Percentiles rank a stretch among this genome's conserved stretches.
Conservation (phyloP, 257 asterid genomes). For the Nyctanthes arbortristis region DNA sequence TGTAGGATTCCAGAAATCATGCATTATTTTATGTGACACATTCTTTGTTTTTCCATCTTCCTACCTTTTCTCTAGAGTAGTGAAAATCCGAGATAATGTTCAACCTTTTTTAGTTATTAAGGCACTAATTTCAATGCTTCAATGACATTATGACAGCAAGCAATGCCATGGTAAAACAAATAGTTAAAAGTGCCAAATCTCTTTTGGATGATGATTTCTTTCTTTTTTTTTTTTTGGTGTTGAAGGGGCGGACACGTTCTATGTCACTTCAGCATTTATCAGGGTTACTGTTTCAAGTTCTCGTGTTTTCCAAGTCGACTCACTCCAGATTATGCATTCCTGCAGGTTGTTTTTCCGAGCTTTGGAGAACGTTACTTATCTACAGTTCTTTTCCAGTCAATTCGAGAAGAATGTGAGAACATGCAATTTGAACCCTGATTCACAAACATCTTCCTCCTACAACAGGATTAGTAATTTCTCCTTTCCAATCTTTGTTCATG, state of each 20-base stretch:
- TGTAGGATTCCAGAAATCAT: background rate
- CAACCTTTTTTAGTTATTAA: background rate
- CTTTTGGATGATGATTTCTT: no score
- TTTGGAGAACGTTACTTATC: slow-evolving; percentile 93
- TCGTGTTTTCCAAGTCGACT: background rate
- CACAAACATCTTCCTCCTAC: slow-evolving; percentile 17
- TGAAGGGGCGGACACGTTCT: no score
- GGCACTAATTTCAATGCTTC: background rate
- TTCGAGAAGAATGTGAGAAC: slow-evolving; percentile 83
- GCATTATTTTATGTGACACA: background rate
- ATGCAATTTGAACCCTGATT: slow-evolving; percentile 80
- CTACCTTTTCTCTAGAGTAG: background rate
- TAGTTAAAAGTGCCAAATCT: no score
- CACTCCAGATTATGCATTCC: slow-evolving; percentile 3
- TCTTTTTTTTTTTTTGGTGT: no score
- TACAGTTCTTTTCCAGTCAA: slow-evolving; percentile 86
- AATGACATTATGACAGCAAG: no score
- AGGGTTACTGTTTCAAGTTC: background rate
- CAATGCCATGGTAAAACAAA: no score
- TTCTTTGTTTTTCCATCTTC: background rate
- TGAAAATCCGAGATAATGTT: background rate
- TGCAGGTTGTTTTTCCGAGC: slow-evolving; percentile 95
- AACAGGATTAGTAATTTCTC: background rate
- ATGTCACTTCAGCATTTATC: no score
- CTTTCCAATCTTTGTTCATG: background rate